These are phyloP conservation scores for Smittium culicis DNA, from an alignment of 371 early-diverging fungal genomes.

Conservation along the genomic window DNA sequence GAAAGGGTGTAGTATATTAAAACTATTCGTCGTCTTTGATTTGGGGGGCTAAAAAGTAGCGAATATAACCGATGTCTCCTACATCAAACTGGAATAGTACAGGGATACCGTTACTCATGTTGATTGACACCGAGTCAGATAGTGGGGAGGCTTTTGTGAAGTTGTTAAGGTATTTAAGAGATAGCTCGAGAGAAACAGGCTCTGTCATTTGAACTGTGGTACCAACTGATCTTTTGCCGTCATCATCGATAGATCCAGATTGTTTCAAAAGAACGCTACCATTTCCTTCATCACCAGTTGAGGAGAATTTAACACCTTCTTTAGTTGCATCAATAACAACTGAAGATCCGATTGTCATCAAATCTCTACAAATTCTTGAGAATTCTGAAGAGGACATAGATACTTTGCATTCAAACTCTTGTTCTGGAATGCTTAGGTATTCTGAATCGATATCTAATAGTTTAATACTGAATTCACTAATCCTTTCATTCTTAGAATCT, in stretches of 20 bases:
- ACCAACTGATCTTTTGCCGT: constrained; percentile 9
- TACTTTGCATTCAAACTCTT: constrained; percentile 79
- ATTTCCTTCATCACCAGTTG: constrained; percentile 79
- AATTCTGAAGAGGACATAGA: constrained; percentile 82
- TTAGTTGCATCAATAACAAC: constrained; percentile 80
- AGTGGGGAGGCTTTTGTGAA: constrained; percentile 93
- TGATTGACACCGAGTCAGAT: constrained; percentile 58
- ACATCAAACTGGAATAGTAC: constrained; percentile 88
- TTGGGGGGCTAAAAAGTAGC: constrained; percentile 78
- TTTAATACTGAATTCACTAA: constrained; percentile 89
- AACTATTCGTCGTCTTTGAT: constrained; percentile 37
- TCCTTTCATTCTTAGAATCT: constrained; percentile 57
- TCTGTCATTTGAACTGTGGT: constrained; percentile 56
- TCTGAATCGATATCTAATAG: constrained; percentile 95
- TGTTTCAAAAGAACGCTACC: constrained; percentile 74
- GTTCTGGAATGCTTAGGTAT: constrained; percentile 90
- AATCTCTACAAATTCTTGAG: constrained; percentile 80
- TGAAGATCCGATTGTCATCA: constrained; percentile 73
- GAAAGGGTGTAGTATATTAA: too few species aligned
- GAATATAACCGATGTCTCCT: constrained; percentile 76
- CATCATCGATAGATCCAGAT: constrained; percentile 57
- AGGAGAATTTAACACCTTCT: constrained; percentile 82
- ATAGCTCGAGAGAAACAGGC: constrained; percentile 70
- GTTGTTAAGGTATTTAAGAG: constrained; percentile 85
- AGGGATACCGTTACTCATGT: constrained; percentile 76